Evolutionary conservation across 2,329 filamentous ascomycete genomes (phyloP).

Genomic region (Fusarium solani-melongenae): DNA sequence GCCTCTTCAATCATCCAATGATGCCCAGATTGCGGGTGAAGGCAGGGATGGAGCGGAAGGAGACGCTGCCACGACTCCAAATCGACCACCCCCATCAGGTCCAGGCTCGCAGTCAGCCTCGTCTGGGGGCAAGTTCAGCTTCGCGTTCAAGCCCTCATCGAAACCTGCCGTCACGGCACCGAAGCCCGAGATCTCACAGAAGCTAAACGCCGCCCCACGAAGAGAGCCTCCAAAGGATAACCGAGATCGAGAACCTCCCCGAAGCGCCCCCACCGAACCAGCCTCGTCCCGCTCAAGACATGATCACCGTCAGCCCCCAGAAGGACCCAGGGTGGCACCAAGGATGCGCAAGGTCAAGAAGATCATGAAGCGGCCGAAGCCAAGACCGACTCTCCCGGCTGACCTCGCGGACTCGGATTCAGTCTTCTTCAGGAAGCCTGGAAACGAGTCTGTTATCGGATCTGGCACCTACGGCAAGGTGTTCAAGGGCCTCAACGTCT

Average conservation of each 20-base stretch:
- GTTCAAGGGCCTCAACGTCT: conserved; percentile 94
- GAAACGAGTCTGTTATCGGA: conserved; percentile 96
- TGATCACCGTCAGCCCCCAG: conserved; percentile 48
- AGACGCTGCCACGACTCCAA: conserved; percentile 64
- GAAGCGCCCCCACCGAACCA: conserved; percentile 64
- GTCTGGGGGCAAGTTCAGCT: conserved; percentile 83
- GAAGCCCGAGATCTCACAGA: conserved; percentile 74
- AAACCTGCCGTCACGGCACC: conserved; percentile 67
- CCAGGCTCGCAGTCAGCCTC: conserved; percentile 60
- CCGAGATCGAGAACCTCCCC: conserved; percentile 60
- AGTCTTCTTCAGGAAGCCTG: conserved; percentile 93
- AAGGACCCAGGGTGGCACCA: conserved; percentile 53
- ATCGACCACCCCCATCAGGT: conserved; percentile 64
- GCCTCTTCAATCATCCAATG: conserved; percentile 43
- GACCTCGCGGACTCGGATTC: conserved; percentile 85
- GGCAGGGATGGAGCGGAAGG: conserved; percentile 58
- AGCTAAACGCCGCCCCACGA: conserved; percentile 73
- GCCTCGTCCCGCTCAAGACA: conserved; percentile 58
- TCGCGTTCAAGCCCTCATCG: conserved; percentile 85
- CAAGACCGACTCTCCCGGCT: conserved; percentile 74
- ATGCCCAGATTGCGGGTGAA: conserved; percentile 11
- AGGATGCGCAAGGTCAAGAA: conserved; percentile 73
- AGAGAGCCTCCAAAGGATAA: conserved; percentile 47
- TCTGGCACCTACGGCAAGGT: conserved; percentile 97
- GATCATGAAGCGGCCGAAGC: conserved; percentile 76